Evolutionary conservation across 768 basidiomycete genomes (phyloP).

Genomic region (Xerocomellus intermedius): DNA sequence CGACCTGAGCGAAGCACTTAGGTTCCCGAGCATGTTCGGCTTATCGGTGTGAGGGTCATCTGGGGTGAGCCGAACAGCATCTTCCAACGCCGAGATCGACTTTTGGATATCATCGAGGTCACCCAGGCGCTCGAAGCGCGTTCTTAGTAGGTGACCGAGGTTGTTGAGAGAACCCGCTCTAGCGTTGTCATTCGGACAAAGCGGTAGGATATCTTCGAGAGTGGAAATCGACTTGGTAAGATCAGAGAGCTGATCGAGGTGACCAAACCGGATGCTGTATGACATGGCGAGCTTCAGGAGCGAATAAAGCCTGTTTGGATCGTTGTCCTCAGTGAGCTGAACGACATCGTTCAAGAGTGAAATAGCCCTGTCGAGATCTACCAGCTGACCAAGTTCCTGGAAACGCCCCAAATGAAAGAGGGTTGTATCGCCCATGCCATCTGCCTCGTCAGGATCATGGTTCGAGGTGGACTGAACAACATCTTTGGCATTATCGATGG

Average conservation of each 20-base stretch:
- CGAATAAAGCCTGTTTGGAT: background rate
- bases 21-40: slow-evolving; percentile 9
- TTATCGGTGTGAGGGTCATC: slow-evolving; percentile 9
- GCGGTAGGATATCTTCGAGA: background rate
- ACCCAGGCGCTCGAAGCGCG: slow-evolving; percentile 1
- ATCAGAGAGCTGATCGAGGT: background rate
- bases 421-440: background rate
- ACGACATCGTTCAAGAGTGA: background rate
- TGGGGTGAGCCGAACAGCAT: slow-evolving; percentile 1
- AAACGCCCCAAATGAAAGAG: background rate
- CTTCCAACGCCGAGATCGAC: background rate
- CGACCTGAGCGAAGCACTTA: slow-evolving; percentile 12
- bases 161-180: background rate
- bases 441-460: background rate
- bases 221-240: background rate
- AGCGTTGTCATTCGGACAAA: background rate
- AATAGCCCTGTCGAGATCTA: background rate
- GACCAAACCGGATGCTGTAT: background rate
- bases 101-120: background rate
- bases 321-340: background rate
- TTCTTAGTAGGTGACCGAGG: background rate
- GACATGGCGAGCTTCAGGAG: background rate
- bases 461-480: background rate
- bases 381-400: background rate
- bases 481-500: background rate